Percentiles rank a stretch among this genome's conserved stretches.
phyloP scores from a whole-genome alignment of 169 alveolate genomes.

The Plasmodium adleri region DNA sequence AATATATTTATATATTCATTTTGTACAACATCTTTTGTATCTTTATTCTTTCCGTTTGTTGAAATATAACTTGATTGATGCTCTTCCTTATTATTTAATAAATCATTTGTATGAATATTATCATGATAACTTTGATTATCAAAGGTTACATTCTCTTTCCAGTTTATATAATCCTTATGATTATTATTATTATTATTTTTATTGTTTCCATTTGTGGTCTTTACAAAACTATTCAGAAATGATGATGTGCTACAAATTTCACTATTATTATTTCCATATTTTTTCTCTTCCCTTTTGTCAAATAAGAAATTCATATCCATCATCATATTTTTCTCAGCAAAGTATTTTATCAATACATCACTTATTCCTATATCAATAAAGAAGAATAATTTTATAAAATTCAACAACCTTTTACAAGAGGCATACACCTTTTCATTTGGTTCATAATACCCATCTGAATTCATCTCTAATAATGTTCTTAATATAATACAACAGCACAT shows the following conservation, averaged over 20 bases:
- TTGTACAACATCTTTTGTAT: background rate
- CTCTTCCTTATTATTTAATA: background rate
- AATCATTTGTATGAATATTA: background rate
- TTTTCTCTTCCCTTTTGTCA: background rate
- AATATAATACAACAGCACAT: slow-evolving; percentile 77
- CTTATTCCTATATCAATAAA: slow-evolving; percentile 78
- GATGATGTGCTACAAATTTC: slow-evolving; percentile 3
- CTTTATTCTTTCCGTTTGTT: background rate
- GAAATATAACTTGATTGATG: background rate
- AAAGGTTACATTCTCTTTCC: too few relatives aligned
- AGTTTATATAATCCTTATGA: too few relatives aligned
- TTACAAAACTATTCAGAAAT: slow-evolving; percentile 28
- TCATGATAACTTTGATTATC: too few relatives aligned
- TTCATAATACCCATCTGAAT: slow-evolving; percentile 74
- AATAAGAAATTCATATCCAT: slow-evolving; percentile 16
- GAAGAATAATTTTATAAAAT: slow-evolving; percentile 74
- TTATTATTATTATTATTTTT: slow-evolving; percentile 1
- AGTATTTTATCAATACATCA: slow-evolving; percentile 16
- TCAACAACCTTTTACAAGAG: slow-evolving; percentile 69
- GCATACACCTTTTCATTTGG: slow-evolving; percentile 40
- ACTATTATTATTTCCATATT: background rate
- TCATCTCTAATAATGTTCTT: slow-evolving; percentile 76
- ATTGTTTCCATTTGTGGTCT: background rate
- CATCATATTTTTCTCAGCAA: slow-evolving; percentile 12
- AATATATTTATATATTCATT: slow-evolving; percentile 33